Base-by-base conservation (phyloP, 305 asterid genomes). In the Nicotiana rustica region DNA sequence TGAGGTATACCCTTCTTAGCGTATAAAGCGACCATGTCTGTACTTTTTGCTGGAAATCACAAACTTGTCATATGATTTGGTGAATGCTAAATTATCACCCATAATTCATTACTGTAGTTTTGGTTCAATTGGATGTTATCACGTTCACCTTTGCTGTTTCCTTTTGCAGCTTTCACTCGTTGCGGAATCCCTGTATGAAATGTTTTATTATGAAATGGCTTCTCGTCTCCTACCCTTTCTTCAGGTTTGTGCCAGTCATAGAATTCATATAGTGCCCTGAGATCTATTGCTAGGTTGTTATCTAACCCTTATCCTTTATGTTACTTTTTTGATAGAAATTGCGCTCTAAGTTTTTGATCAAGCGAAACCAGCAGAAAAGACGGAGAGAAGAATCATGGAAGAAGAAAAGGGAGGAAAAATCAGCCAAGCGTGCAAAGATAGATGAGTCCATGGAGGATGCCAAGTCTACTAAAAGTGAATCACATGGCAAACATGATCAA, bases 141-240 rank as follows among this genome's bases (percentile, higher is more conserved):
- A 13, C 21, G 1, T 49, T 36, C 25, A 60, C 79, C 25, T 47
- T 49, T 47, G 15, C 21, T 70, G 57, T 13, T 73, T 21, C 41
- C 66, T 76, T 52, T 78, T 89, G 88, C 91, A 97, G 99, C 85
- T 97, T 78, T 97, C 99, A 36, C 81, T 97, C 84, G 94, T 97
- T 88, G 99, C 98, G 0, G 99, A 97, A 86, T 86, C 96, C 86
- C 85, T 97, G 55, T 90, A 92, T 85, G 99, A 97, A 91, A 92
- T 97, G 98, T 97, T 97, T 85, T 97, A 96, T 85, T 92, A 89
- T 80, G 91, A 92, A 88, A 97, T 97, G 99, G 99, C 97, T 67
- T 89, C 90, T 85, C 93, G 99, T 36, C 92, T 97, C 73, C 87
- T 95, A 82, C 71, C 86, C 81, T 97, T 97, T 92, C 98, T 97